A percentile compares a stretch with the other conserved stretches of the same genome.
These are phyloP conservation scores for Cicer chorassanicum DNA, from an alignment of 306 rosid genomes.

Conservation along the genomic window DNA sequence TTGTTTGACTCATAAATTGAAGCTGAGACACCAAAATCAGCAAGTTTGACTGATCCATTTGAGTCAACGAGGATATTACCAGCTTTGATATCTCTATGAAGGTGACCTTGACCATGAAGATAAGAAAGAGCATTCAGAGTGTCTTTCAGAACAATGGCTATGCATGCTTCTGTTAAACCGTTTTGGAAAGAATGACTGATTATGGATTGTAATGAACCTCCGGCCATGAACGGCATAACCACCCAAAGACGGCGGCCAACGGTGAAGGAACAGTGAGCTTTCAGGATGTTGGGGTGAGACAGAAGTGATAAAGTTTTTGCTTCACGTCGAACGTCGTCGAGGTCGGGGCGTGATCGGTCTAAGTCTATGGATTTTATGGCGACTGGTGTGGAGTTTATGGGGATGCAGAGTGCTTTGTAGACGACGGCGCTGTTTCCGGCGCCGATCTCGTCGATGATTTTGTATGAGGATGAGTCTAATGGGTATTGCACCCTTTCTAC, in stretches of 20 bases:
- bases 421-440: conserved; percentile 58
- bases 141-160: conserved; percentile 58
- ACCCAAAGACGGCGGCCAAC: conserved; percentile 64
- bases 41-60: conserved; percentile 56
- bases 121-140: conserved; percentile 59
- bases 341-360: conserved; percentile 50
- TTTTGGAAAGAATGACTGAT: conserved; percentile 55
- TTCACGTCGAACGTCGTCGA: conserved; percentile 57
- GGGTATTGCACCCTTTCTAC: conserved; percentile 55
- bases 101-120: conserved; percentile 73
- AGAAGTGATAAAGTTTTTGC: conserved; percentile 58
- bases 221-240: conserved; percentile 76
- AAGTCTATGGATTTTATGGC: conserved; percentile 78
- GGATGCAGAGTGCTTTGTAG: conserved; percentile 66
- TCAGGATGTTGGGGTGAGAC: conserved; percentile 68
- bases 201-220: conserved; percentile 66
- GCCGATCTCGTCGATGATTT: conserved; percentile 57
- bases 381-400: conserved; percentile 54
- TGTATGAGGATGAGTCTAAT: conserved; percentile 51
- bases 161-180: conserved; percentile 61
- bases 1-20: conserved; percentile 56
- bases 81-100: conserved; percentile 72
- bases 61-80: conserved; percentile 67
- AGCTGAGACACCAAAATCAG: conserved; percentile 62
- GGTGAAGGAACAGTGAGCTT: conserved; percentile 67